A percentile compares a stretch with the other conserved stretches of the same genome.
Conservation (phyloP, 495 filamentous ascomycete species). For the Mycothermus thermophilus region DNA sequence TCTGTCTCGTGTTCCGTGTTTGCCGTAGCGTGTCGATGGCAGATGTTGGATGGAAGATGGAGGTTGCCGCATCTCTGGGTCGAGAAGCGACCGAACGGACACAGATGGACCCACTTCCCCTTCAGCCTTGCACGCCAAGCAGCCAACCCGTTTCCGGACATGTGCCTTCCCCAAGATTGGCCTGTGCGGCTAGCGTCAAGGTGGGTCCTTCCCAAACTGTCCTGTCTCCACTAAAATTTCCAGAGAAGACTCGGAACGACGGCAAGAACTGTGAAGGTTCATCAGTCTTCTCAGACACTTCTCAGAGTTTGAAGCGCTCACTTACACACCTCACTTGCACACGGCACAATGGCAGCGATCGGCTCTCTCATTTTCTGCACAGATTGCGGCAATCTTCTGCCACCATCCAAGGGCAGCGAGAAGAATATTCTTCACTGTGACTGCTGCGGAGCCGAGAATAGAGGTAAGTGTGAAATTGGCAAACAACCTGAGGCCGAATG, state of each 20-base stretch:
- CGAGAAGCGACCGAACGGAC: neutral
- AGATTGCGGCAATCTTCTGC: slow-evolving; percentile 83
- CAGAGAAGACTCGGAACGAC: too few species aligned
- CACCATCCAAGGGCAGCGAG: slow-evolving; percentile 57
- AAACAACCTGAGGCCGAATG: neutral
- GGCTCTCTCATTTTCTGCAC: slow-evolving; percentile 89
- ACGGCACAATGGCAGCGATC: slow-evolving; percentile 59
- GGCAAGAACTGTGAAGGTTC: too few species aligned
- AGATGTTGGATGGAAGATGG: neutral
- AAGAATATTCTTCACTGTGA: slow-evolving; percentile 67
- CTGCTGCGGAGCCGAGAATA: slow-evolving; percentile 71
- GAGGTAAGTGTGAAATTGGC: slow-evolving; percentile 41
- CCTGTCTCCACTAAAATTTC: slow-evolving; percentile 3
- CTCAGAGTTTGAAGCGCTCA: too few species aligned
- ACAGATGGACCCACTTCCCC: neutral
- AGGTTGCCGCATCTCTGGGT: neutral
- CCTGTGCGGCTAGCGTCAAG: too few species aligned
- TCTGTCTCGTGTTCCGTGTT: neutral
- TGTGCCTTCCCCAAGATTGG: slow-evolving; percentile 3
- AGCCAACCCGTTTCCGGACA: slow-evolving; percentile 2
- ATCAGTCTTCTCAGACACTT: too few species aligned
- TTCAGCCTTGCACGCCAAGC: neutral
- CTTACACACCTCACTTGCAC: too few species aligned
- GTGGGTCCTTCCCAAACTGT: too few species aligned
- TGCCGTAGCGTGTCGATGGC: slow-evolving; percentile 1